Base-by-base conservation (phyloP, 2,329 filamentous ascomycete species). In the Ophiocordyceps camponoti-saundersi region DNA sequence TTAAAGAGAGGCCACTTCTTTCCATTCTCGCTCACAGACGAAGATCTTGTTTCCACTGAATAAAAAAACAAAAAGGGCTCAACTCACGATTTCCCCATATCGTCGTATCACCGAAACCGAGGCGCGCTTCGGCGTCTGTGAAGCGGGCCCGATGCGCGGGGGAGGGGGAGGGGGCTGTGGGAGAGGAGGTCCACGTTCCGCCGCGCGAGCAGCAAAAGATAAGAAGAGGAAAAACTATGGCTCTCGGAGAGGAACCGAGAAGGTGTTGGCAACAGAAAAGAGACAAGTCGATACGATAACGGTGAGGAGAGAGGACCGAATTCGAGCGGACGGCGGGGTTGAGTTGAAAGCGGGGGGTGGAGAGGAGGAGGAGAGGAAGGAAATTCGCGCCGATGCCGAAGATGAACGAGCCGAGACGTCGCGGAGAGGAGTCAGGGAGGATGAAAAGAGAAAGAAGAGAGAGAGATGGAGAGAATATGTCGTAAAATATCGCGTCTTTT, bases 41-140 rank as follows among this genome's bases (percentile, higher is more conserved):
- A 8, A 5, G 12, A 23, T 20, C 7, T 13, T 22, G 8, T 20
- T 23, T 11, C 20, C 16, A 13, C 16, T 3, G 6, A 36, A 34
- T 3, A 34, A 34, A 6, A 34, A 34, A 6, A 13, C 6, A 5
- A 34, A 34, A 34, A 11, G 32, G 13, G 20, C 21, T 13, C 34
- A 23, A 49, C 48, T 47, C 46, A 49, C 48, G 48, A 50, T 48
- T 46, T 50, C 16, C 46, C 46, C 48, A 47, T 42, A 13, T 22
- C 20, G 46, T 22, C 20, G 46, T 10, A n/a, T 45, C 18, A 42
- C 42, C 18, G 41, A 32, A 40, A 40, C 36, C n/a, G 36, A 40
- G n/a, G 36, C 36, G 36, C 36, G 36, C 36, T 40, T 34, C 43
- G 43, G 43, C 46, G 32, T 18, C 46, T 39, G 40, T 12, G 39